Conservation (phyloP, 257 asterid species). For the Solanum ahanhuiri region DNA sequence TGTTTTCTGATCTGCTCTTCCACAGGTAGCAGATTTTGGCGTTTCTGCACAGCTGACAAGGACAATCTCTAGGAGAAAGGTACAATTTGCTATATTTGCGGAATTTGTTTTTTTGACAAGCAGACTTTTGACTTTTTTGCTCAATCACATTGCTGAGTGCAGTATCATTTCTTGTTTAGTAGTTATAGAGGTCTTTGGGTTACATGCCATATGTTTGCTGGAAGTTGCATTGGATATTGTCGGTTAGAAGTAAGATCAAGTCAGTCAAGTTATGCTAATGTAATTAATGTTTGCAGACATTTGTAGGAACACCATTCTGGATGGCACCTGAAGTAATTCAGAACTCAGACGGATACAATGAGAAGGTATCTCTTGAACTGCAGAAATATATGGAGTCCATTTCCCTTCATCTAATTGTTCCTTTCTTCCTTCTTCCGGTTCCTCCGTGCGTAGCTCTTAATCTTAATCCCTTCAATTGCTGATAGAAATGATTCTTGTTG, state of each 20-base stretch:
- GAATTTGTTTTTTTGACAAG: neutral
- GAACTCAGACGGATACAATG: conserved; percentile 96
- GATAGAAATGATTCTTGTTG: neutral
- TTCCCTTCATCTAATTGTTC: neutral
- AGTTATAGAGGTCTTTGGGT: neutral
- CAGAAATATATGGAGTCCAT: neutral
- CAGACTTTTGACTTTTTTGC: neutral
- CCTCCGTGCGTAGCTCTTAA: neutral
- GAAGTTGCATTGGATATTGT: neutral
- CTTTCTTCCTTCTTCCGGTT: neutral
- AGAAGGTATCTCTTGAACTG: conserved; percentile 50
- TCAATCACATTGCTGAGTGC: neutral
- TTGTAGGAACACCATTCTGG: conserved; percentile 99
- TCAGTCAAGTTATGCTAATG: conserved; percentile 28
- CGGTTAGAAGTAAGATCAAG: neutral
- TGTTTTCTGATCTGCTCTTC: neutral
- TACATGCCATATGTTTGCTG: neutral
- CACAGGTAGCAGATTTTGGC: conserved; percentile 99
- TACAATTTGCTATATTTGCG: conserved; percentile 3
- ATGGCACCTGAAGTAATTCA: conserved; percentile 99
- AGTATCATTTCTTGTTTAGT: neutral
- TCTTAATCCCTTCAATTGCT: neutral
- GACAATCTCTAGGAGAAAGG: conserved; percentile 98
- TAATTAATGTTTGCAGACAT: conserved; percentile 67
- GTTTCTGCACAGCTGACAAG: conserved; percentile 98